Evolutionary conservation across 805 yeast genomes (phyloP).

Genomic region (Trichomonascus vanleenenianus): DNA sequence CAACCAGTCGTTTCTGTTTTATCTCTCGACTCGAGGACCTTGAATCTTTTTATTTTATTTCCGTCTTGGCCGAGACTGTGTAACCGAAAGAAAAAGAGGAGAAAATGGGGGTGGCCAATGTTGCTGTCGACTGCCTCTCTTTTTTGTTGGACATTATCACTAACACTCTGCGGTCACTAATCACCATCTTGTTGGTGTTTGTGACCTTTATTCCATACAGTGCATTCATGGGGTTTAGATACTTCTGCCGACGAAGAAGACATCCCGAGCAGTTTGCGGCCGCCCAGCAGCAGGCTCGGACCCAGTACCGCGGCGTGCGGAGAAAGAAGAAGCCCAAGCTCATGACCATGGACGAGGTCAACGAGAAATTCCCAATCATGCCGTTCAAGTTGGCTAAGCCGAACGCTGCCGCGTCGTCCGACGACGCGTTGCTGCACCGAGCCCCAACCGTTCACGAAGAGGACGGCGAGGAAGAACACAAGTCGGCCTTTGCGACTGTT

Average conservation of each 20-base stretch:
- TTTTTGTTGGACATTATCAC: slow-evolving; percentile 2
- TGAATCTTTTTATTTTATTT: not conserved
- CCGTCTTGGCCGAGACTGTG: not conserved
- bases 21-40: not conserved
- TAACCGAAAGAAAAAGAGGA: not conserved
- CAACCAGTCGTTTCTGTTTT: not conserved
- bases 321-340: slow-evolving; percentile 20
- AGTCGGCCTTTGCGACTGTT: not conserved
- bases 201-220: slow-evolving; percentile 15
- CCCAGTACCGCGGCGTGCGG: slow-evolving; percentile 7
- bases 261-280: slow-evolving; percentile 15
- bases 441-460: not conserved
- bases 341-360: slow-evolving; percentile 23
- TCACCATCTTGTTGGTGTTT: slow-evolving; percentile 13
- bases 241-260: slow-evolving; percentile 24
- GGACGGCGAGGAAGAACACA: not conserved
- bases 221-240: slow-evolving; percentile 26
- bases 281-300: slow-evolving; percentile 7
- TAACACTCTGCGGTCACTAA: slow-evolving; percentile 9
- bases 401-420: slow-evolving; percentile 7
- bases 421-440: not conserved
- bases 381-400: slow-evolving; percentile 23
- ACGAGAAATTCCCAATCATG: slow-evolving; percentile 26
- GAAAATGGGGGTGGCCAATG: not conserved
- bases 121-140: not conserved